Conservation (phyloP, 2,329 filamentous ascomycete genomes). For the Claviceps fusiformis region DNA sequence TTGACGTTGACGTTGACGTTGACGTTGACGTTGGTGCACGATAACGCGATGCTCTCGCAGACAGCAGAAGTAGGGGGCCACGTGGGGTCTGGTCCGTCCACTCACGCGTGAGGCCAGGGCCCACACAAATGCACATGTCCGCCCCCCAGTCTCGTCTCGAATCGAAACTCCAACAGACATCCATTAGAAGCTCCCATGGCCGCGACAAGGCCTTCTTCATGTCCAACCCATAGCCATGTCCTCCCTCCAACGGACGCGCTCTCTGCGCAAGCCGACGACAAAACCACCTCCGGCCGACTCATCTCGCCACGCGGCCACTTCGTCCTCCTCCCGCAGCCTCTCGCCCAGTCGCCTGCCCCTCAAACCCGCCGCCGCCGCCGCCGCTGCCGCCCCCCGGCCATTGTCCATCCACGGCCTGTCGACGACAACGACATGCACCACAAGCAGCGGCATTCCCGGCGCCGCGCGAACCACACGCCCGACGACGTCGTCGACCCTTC, state of each 20-base stretch:
- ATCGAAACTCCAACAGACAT: too few species aligned
- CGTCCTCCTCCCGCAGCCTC: constrained; percentile 18
- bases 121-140: too few species aligned
- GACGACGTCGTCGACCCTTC: constrained; percentile 1
- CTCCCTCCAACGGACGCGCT: constrained; percentile 12
- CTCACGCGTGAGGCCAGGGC: too few species aligned
- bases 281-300: constrained; percentile 5
- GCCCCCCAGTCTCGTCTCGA: too few species aligned
- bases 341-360: constrained; percentile 39
- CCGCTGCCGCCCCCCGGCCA: constrained; percentile 12
- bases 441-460: neutral
- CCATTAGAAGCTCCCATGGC: too few species aligned
- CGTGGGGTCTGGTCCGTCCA: too few species aligned
- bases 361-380: constrained; percentile 22
- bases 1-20: too few species aligned
- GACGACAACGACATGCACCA: constrained; percentile 8
- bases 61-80: too few species aligned
- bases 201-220: too few species aligned
- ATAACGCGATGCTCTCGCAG: too few species aligned
- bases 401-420: constrained; percentile 13
- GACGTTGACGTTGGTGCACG: too few species aligned
- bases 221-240: too few species aligned
- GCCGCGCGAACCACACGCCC: constrained; percentile 4
- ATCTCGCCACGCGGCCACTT: constrained; percentile 2
- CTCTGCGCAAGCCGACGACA: constrained; percentile 25